These are phyloP conservation scores for Osmanthus fragrans DNA, from an alignment of 257 asterid genomes.

Conservation along the genomic window DNA sequence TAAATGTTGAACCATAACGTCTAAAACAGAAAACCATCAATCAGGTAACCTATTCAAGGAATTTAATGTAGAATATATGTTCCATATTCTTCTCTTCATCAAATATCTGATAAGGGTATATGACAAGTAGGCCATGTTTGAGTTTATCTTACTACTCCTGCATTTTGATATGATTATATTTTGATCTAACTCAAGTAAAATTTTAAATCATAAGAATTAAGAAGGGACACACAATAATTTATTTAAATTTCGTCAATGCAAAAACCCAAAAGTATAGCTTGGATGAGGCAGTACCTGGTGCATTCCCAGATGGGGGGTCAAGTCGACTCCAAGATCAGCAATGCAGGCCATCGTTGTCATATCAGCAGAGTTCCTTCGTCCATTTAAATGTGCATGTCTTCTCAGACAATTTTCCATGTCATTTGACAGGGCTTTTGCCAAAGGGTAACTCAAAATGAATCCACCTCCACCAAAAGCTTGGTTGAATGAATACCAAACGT, in stretches of 20 bases:
- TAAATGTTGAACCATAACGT: background rate
- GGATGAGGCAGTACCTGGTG: conserved; percentile 6
- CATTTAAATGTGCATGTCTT: background rate
- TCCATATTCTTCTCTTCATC: too few relatives aligned
- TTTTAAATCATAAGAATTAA: background rate
- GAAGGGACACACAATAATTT: background rate
- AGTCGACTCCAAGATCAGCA: conserved; percentile 14
- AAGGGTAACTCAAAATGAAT: conserved; percentile 12
- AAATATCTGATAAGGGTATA: too few relatives aligned
- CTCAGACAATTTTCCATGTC: background rate
- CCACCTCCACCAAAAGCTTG: conserved; percentile 21
- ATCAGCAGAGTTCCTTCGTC: background rate
- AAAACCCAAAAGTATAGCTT: background rate
- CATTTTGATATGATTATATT: too few relatives aligned
- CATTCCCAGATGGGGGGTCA: conserved; percentile 5
- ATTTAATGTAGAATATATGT: too few relatives aligned
- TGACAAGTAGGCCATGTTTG: too few relatives aligned
- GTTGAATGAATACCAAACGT: conserved; percentile 5
- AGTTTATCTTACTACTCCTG: too few relatives aligned
- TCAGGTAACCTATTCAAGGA: background rate
- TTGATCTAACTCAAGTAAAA: too few relatives aligned
- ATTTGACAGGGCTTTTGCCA: background rate
- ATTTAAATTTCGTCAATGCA: background rate
- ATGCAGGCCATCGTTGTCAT: conserved; percentile 8
- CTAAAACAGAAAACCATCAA: background rate